Base-by-base conservation (phyloP, 352 stramenopile genomes). In the Globisporangium rhizosaccharum region DNA sequence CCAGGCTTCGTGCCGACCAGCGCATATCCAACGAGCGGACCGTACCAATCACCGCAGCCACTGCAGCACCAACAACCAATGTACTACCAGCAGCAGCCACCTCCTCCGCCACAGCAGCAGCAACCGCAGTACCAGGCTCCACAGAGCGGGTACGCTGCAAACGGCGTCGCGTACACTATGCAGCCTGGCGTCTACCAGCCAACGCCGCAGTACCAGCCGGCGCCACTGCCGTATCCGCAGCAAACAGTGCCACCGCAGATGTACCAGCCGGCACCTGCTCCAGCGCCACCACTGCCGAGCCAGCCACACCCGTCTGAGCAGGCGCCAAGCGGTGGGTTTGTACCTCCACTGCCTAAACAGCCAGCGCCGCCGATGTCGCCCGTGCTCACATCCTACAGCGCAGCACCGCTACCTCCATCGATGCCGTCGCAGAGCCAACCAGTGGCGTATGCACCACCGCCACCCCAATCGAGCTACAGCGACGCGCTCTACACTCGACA, bases 401-500 rank as follows among this genome's bases (percentile, higher is more conserved):
- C 30, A 36, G 30, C 30, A 10, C 30, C 30, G 30, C 30, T 2
- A 9, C 30, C 30, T 5, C 30, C 30, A 9, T 36, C 30, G 30
- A 36, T 36, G 30, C 2, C 9, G 9, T 2, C 30, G 5, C 30
- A 36, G 30, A 36, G 30, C 30, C 30, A 36, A 2, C 30, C 30
- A 36, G 30, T 36, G 30, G 30, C 2, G 30, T 36, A 36, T 36
- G 30, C 30, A 36, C 30, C 30, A 36, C 47, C 45, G 26, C 44
- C 15, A 5, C 44, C 44, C 14, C 25, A 59, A 39, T 50, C 59
- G 10, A 59, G 68, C 52, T 83, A 70, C 47, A 70, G 66, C 52
- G 63, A 72, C 42, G 71, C 73, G 49, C 44, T 66, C 41, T 66
- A 65, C n/a, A 56, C 62, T 7, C 71, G 73, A 59, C 67, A 80